Base-by-base conservation (phyloP, 352 stramenopile species). In the Phytopythium chamaehyphon region DNA sequence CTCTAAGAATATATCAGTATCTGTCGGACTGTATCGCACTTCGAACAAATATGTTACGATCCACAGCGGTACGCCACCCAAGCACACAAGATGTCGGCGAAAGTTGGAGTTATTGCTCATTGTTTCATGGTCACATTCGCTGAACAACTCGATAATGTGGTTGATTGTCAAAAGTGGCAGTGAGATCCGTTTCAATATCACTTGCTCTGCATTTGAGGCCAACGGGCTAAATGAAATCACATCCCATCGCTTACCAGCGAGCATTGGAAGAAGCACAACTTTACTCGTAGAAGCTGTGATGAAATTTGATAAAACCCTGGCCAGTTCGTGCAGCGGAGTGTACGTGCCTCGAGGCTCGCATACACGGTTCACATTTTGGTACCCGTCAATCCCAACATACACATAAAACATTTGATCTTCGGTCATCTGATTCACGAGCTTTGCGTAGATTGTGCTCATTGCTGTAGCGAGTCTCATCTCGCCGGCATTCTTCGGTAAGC, bases 241-340 rank as follows among this genome's bases (percentile, higher is more conserved):
- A 22, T 47, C 40, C 18, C 40, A 40, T 16, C 8, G 14, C 3
- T 11, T 26, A 6, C 40, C 19, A 12, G 40, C n/a, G 31, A 47
- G 31, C 40, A 47, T 47, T n/a, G 40, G 40, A 7, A 47, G 19
- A 18, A 47, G 18, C 15, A 47, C 40, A 18, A 47, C 12, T 31
- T 28, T 22, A 7, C n/a, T 40, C 8, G 35, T 18, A 11, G 8
- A 40, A 16, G 3, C 18, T 2, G 8, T 16, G 8, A 11, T 6
- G 2, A 22, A n/a, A 26, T 8, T 23, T 22, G 19, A 6, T 7
- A 47, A 7, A 31, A 22, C 23, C 7, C 19, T 16, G 35, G 18
- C 12, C 35, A 40, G 18, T 22, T 47, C 40, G 19, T 14, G n/a
- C 18, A 22, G 18, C 40, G 16, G 16, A 15, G 6, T n/a, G 24